Base-by-base conservation (phyloP, 2,329 filamentous ascomycete species). In the Zalaria sp. region DNA sequence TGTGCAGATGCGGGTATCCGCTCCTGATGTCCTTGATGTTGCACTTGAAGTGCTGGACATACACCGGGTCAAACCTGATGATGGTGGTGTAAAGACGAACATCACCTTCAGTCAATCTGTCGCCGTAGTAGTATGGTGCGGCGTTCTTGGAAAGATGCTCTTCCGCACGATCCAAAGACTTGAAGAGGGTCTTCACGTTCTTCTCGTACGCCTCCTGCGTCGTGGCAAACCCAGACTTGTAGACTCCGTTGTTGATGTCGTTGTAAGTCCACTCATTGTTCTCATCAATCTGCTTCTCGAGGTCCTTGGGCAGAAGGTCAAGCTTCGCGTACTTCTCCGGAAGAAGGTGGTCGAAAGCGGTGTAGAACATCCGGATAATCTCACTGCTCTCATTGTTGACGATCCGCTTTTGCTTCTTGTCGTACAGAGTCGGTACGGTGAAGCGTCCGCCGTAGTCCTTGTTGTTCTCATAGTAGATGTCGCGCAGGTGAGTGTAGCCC, bases 361-460 rank as follows among this genome's bases (percentile, higher is more conserved):
- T 71, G 57, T 82, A 82, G 43, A 93, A 66, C 82, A 93, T 91
- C 57, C 86, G 79, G 60, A 93, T 76, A 57, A 93, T 93, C 64
- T 93, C 86, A 50, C 79, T 78, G 62, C 81, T 84, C 71, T 93
- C 86, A 51, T 93, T 93, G 73, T 73, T 88, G 48, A 93, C 85
- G 55, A 93, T 89, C 25, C 38, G 36, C 42, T 58, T 52, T 34
- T 66, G 66, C 56, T 80, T 75, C 56, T 76, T 80, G 49, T 84
- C 80, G 66, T 75, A 83, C 39, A 93, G 67, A 26, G 84, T 75
- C 0, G 86, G 86, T 10, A 95, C 88, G 0, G 88, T 94, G 60
- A 88, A 93, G 8, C 88, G 75, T 1, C 83, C 87, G 2, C 66
- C 58, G 55, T 89, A 95, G 42, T 81, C 66, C 1, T 75, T 70